Percentiles rank a stretch among this genome's conserved stretches.
Conservation (phyloP, 805 yeast genomes). For the Teunomyces cretensis region DNA sequence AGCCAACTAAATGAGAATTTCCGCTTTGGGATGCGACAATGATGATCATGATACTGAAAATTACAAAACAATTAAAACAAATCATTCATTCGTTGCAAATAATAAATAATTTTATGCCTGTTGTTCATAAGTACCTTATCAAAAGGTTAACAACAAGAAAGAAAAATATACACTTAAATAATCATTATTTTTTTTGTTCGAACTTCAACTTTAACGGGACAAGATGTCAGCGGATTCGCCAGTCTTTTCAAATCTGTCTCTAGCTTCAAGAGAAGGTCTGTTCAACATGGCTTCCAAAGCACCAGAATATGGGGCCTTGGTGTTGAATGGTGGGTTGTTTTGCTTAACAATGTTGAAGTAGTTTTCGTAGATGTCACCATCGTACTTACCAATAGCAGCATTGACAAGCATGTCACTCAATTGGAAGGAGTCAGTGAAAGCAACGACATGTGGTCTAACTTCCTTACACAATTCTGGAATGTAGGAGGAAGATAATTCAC, state of each 20-base stretch:
- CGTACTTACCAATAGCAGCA: constrained; percentile 76
- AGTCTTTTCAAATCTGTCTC: constrained; percentile 32
- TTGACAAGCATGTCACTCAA: constrained; percentile 78
- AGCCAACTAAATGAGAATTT: neutral
- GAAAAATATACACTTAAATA: neutral
- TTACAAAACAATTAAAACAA: neutral
- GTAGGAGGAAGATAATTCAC: constrained; percentile 46
- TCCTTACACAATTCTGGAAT: constrained; percentile 28
- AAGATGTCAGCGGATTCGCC: constrained; percentile 29
- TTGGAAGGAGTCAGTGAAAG: constrained; percentile 81
- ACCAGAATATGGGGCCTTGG: constrained; percentile 62
- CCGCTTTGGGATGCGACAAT: neutral
- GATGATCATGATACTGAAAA: no score
- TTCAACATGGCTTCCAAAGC: constrained; percentile 33
- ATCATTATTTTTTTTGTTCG: neutral
- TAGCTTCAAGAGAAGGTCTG: constrained; percentile 30
- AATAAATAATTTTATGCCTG: neutral
- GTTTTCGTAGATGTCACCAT: constrained; percentile 81
- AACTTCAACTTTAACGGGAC: constrained; percentile 6
- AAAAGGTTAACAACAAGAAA: neutral
- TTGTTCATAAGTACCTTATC: neutral
- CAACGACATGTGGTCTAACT: constrained; percentile 65
- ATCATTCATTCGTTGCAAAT: neutral
- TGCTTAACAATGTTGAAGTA: constrained; percentile 59
- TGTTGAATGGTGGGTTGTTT: constrained; percentile 48